phyloP scores from a whole-genome alignment of 129 eudicot species.

The Flaveria sonorensis region DNA sequence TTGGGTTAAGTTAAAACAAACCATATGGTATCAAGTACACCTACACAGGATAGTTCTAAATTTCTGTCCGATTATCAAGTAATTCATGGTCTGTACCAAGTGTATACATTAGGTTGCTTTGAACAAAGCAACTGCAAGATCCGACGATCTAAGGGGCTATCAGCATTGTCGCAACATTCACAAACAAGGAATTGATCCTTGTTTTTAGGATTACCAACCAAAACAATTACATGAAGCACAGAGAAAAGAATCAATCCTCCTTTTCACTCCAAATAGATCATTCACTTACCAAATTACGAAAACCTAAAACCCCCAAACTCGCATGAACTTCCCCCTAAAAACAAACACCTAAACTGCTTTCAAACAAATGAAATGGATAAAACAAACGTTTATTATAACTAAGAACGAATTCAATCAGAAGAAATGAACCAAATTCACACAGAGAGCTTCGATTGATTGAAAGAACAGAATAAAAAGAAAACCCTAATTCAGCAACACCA shows the following conservation, averaged over 20 bases:
- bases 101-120: neutral
- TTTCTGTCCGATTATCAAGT: neutral
- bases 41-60: neutral
- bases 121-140: neutral
- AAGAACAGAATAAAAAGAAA: slow-evolving; percentile 2
- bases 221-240: slow-evolving; percentile 1
- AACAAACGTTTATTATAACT: neutral
- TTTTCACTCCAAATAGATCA: neutral
- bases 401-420: neutral
- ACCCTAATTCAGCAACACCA: slow-evolving; percentile 27
- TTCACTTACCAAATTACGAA: neutral
- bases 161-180: slow-evolving; percentile 12
- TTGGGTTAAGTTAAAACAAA: neutral
- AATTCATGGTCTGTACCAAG: neutral
- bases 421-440: neutral
- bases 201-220: neutral
- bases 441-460: neutral
- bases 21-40: neutral
- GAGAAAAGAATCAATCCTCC: neutral
- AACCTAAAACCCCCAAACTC: slow-evolving; percentile 22
- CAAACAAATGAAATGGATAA: slow-evolving; percentile 9
- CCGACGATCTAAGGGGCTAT: neutral
- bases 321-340: neutral
- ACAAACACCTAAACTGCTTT: slow-evolving; percentile 14
- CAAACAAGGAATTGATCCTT: neutral